Conservation (phyloP, 164 flowering plant species). For the Hamamelis virginiana region DNA sequence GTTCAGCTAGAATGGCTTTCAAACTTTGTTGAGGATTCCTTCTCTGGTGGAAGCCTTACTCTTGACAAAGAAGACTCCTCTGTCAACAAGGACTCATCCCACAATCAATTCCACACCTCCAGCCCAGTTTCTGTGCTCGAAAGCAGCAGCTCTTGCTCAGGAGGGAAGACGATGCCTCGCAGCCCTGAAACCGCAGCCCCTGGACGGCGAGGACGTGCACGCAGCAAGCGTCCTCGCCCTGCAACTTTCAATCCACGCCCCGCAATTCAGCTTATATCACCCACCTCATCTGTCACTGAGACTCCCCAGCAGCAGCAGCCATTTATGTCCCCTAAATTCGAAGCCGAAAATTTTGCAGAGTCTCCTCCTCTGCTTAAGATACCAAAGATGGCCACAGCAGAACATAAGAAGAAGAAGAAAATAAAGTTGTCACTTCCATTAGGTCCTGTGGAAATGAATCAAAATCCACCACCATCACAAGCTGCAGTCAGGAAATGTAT, state of each 20-base stretch:
- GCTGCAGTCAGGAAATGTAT: slow-evolving; percentile 62
- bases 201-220: slow-evolving; percentile 51
- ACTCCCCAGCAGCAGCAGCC: slow-evolving; percentile 12
- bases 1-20: slow-evolving; percentile 90
- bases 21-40: slow-evolving; percentile 80
- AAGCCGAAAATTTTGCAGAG: slow-evolving; percentile 57
- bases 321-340: slow-evolving; percentile 19
- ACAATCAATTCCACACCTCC: slow-evolving; percentile 50
- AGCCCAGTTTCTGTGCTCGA: slow-evolving; percentile 89
- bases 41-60: slow-evolving; percentile 58
- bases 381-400: slow-evolving; percentile 22
- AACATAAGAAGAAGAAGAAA: slow-evolving; percentile 63
- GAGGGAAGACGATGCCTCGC: slow-evolving; percentile 35
- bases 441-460: slow-evolving; percentile 15
- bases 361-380: slow-evolving; percentile 37
- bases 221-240: slow-evolving; percentile 93
- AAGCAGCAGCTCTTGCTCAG: slow-evolving; percentile 73
- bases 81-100: slow-evolving; percentile 25
- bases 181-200: slow-evolving; percentile 35
- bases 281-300: slow-evolving; percentile 40
- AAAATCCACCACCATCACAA: slow-evolving; percentile 11
- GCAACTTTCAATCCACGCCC: slow-evolving; percentile 61
- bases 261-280: slow-evolving; percentile 43
- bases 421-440: slow-evolving; percentile 33
- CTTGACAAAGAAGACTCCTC: slow-evolving; percentile 34